Conservation (phyloP, 2,329 filamentous ascomycete species). For the Aspergillus udagawae region DNA sequence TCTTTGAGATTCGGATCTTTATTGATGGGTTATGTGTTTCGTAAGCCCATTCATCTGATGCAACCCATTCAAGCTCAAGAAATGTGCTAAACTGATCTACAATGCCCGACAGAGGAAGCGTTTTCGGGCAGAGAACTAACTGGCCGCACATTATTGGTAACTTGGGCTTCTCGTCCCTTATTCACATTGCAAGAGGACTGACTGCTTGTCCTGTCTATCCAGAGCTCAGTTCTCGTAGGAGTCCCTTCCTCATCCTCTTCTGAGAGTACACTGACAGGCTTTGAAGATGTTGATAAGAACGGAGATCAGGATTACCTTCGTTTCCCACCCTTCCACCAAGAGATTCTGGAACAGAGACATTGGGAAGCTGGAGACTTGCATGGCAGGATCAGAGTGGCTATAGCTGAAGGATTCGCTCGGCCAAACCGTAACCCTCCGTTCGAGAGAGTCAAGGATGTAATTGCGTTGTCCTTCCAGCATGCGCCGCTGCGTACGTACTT, state of each 20-base stretch:
- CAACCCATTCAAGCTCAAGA: background rate
- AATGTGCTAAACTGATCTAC: background rate
- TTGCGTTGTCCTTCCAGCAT: slow-evolving; percentile 81
- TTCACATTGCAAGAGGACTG: background rate
- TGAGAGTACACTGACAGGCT: slow-evolving; percentile 11
- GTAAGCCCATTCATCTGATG: slow-evolving; percentile 42
- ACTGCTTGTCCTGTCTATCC: background rate
- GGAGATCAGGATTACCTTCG: slow-evolving; percentile 59
- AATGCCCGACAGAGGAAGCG: slow-evolving; percentile 46
- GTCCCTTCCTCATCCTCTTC: slow-evolving; percentile 37
- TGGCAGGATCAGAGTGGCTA: slow-evolving; percentile 71
- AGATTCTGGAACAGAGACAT: slow-evolving; percentile 63
- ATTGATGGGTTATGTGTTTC: slow-evolving; percentile 63
- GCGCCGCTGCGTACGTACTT: slow-evolving; percentile 64
- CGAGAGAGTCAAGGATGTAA: slow-evolving; percentile 66
- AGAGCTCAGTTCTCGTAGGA: slow-evolving; percentile 36
- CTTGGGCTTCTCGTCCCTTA: slow-evolving; percentile 11
- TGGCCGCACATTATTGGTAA: slow-evolving; percentile 54
- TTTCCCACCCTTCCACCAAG: slow-evolving; percentile 69
- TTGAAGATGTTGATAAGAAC: slow-evolving; percentile 46
- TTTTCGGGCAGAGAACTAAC: slow-evolving; percentile 49
- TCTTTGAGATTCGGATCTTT: slow-evolving; percentile 64
- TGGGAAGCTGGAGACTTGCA: slow-evolving; percentile 69
- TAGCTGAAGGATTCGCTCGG: slow-evolving; percentile 68
- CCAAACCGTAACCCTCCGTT: slow-evolving; percentile 48